Conservation (phyloP, 805 yeast species). For the Metschnikowia anglica region DNA sequence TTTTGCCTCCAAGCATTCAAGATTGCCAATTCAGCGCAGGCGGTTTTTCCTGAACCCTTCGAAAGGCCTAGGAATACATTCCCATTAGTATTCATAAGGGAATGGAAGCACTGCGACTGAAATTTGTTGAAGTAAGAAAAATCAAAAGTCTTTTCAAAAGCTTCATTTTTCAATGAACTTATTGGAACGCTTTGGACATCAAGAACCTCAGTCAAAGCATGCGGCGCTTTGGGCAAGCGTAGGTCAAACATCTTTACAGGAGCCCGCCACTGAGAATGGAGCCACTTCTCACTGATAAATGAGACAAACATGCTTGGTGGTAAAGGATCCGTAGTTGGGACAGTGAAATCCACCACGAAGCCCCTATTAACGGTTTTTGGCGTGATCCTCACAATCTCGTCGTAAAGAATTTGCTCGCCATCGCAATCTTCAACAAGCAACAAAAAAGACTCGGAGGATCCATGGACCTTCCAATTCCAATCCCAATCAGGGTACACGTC, state of each 20-base stretch:
- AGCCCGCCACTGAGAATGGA: slow-evolving; percentile 63
- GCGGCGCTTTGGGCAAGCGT: slow-evolving; percentile 60
- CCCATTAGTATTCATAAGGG: slow-evolving; percentile 56
- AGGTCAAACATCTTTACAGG: slow-evolving; percentile 58
- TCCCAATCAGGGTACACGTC: slow-evolving; percentile 71
- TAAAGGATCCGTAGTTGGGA: slow-evolving; percentile 41
- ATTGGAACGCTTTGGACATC: slow-evolving; percentile 52
- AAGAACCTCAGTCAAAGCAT: slow-evolving; percentile 59
- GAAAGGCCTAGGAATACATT: slow-evolving; percentile 68
- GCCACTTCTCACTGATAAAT: slow-evolving; percentile 80
- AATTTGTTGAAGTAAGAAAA: slow-evolving; percentile 63
- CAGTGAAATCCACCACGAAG: slow-evolving; percentile 62
- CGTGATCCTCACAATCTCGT: slow-evolving; percentile 53
- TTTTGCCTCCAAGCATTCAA: slow-evolving; percentile 69
- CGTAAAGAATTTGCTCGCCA: slow-evolving; percentile 69
- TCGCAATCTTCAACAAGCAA: slow-evolving; percentile 79
- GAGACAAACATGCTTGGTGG: slow-evolving; percentile 74
- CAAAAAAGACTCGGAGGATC: slow-evolving; percentile 61
- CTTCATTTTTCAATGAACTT: slow-evolving; percentile 47
- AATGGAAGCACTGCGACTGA: slow-evolving; percentile 69
- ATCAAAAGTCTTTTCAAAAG: slow-evolving; percentile 45
- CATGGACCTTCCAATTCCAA: slow-evolving; percentile 72
- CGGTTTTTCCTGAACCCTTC: slow-evolving; percentile 75
- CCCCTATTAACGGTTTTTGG: slow-evolving; percentile 51
- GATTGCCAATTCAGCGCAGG: slow-evolving; percentile 69